phyloP scores from a whole-genome alignment of 129 eudicot genomes.

The Chrysanthemum lavandulifolium region DNA sequence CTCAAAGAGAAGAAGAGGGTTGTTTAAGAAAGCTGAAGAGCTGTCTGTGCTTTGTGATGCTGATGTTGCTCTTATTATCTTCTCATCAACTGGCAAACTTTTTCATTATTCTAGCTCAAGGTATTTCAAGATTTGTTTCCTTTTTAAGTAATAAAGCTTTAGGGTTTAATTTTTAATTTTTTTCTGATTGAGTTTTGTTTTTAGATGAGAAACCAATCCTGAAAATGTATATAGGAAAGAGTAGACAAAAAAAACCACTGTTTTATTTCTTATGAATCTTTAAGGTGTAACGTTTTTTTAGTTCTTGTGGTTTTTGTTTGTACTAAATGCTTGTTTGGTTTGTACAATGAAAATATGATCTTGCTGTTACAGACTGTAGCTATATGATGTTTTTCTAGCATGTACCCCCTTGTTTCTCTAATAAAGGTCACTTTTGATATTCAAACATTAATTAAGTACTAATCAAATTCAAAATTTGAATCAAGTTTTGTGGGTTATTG shows the following conservation, averaged over 20 bases:
- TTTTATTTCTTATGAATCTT: slow-evolving; percentile 11
- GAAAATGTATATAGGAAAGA: background rate
- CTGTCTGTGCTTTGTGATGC: slow-evolving; percentile 89
- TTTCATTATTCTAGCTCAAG: slow-evolving; percentile 78
- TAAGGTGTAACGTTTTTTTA: slow-evolving; percentile 13
- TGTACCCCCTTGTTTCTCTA: slow-evolving; percentile 5
- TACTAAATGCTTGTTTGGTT: slow-evolving; percentile 22
- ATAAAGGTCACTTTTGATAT: slow-evolving; percentile 18
- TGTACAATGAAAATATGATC: slow-evolving; percentile 28
- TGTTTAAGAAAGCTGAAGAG: slow-evolving; percentile 92
- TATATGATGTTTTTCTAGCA: slow-evolving; percentile 17
- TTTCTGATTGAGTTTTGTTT: slow-evolving; percentile 8
- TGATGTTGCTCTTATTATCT: slow-evolving; percentile 74
- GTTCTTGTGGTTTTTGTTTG: slow-evolving; percentile 16
- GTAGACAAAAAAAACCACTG: background rate
- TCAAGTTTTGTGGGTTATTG: background rate
- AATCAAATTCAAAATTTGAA: too few species aligned
- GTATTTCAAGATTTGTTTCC: slow-evolving; percentile 42
- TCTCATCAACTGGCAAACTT: slow-evolving; percentile 80
- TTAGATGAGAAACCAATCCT: slow-evolving; percentile 4
- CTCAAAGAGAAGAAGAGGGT: slow-evolving; percentile 89
- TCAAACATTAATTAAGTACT: too few species aligned
- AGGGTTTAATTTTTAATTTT: too few species aligned
- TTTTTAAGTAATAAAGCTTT: slow-evolving; percentile 26
- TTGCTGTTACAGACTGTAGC: slow-evolving; percentile 21